These are phyloP conservation scores for Cylindrodendrum hubeiense DNA, from an alignment of 2,329 filamentous ascomycete genomes.

Conservation along the genomic window DNA sequence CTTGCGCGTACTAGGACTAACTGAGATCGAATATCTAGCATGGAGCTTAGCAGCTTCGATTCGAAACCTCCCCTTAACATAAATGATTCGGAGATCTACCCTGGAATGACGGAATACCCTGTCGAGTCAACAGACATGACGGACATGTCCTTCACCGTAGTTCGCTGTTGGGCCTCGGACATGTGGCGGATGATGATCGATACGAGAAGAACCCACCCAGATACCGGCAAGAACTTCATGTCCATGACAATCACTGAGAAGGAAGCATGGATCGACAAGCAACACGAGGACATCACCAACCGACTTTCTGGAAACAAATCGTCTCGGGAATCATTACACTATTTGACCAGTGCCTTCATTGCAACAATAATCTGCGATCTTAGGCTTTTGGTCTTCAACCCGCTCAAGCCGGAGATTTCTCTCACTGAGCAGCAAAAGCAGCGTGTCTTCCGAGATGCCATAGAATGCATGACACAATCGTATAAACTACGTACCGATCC, in stretches of 20 bases:
- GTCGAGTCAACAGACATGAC: constrained; percentile 12
- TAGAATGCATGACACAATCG: constrained; percentile 23
- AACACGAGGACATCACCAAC: constrained; percentile 1
- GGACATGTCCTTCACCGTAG: constrained; percentile 25
- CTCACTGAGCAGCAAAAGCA: constrained; percentile 15
- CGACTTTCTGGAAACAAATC: not conserved
- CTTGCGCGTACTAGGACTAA: not conserved
- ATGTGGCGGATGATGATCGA: constrained; percentile 26
- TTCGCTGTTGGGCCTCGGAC: constrained; percentile 21
- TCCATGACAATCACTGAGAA: constrained; percentile 19
- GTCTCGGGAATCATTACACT: constrained; percentile 4
- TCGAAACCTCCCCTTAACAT: constrained; percentile 17
- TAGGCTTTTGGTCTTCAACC: constrained; percentile 11
- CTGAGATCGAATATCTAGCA: not conserved
- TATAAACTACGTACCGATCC: constrained; percentile 11
- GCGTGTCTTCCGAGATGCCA: constrained; percentile 15
- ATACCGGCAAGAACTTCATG: constrained; percentile 20
- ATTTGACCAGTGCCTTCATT: constrained; percentile 11
- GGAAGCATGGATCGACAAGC: constrained; percentile 11
- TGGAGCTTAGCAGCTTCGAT: constrained; percentile 23
- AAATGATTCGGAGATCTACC: constrained; percentile 15
- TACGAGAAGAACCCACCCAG: constrained; percentile 10
- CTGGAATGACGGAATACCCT: constrained; percentile 21
- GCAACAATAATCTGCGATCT: constrained; percentile 16
- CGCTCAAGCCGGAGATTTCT: not conserved